Evolutionary conservation across 208 protist species (phyloP), one percentile per base, ranked within the genome.

Genomic region (Trypanosomatidae sp.): DNA sequence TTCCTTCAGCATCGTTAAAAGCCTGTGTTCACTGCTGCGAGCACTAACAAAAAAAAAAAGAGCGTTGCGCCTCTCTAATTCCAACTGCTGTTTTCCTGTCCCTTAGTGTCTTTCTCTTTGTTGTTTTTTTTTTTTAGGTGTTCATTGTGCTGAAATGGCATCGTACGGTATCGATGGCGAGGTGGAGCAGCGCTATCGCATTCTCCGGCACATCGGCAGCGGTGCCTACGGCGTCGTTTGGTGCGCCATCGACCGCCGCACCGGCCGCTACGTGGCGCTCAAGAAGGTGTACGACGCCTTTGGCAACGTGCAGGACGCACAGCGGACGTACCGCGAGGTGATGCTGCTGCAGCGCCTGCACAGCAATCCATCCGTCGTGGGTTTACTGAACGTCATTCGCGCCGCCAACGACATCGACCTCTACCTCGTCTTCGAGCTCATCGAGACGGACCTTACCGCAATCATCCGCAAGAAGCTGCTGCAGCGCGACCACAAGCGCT

Each of bases 271-370:
- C 22, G 93, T 99, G 1, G 98, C 98, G n/a, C 74, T 99, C 13
- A 99, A 99, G 78, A 99, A 99, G 82, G 97, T 99, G 28, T 99
- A 98, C 77, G 97, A 99, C 67, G 97, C 97, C n/a, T 99, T 99
- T 76, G 95, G 86, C 12, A 97, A 98, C 69, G 76, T 92, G 59
- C 93, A 96, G 30, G 95, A 97, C 59, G 93, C 93, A 1, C 89
- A 98, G 82, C 91, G 98, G 44, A 99, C 98, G 0, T 99, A 98
- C 76, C 92, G 98, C 65, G 98, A 99, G 71, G 98, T 99, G 28
- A 98, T 99, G 94, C 96, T 99, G 66, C 69, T 99, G 19, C 90
- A 91, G 49, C 91, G 96, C 55, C 70, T 90, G 43, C 59, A 73
- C 17, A 46, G 68, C 50, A 89, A 90, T 60, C 91, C 97, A 25